A percentile compares a stretch with the other conserved stretches of the same genome.
Evolutionary conservation across 75 land plant genomes (phyloP).

Genomic region (Sequoia sempervirens): DNA sequence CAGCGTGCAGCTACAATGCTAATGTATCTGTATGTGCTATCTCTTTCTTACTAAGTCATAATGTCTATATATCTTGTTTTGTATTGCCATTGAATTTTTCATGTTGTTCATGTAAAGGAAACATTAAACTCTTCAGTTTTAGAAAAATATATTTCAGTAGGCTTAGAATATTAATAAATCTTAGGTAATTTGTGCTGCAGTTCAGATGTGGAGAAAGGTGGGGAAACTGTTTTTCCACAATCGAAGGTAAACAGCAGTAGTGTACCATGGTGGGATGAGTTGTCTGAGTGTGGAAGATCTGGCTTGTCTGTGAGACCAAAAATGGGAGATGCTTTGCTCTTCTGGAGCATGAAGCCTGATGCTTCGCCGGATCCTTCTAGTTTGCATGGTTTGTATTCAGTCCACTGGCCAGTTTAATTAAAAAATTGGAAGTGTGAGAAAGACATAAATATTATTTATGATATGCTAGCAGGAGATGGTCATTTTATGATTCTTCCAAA

Average conservation of each 20-base stretch:
- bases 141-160: not conserved
- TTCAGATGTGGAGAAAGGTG: slow-evolving; percentile 74
- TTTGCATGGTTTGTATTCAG: slow-evolving; percentile 50
- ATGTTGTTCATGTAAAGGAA: not conserved
- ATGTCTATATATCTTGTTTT: not conserved
- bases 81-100: not conserved
- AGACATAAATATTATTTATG: not conserved
- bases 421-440: not conserved
- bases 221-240: slow-evolving; percentile 62
- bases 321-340: slow-evolving; percentile 66
- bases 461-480: not conserved
- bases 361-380: slow-evolving; percentile 47
- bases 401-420: not conserved
- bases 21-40: slow-evolving; percentile 62
- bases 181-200: slow-evolving; percentile 22
- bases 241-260: slow-evolving; percentile 34
- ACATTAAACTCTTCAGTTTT: not conserved
- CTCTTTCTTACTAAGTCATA: slow-evolving; percentile 2
- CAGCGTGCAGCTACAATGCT: slow-evolving; percentile 81
- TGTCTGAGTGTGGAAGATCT: slow-evolving; percentile 53
- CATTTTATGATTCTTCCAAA: slow-evolving; percentile 1
- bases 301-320: slow-evolving; percentile 59
- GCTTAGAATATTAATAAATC: not conserved
- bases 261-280: slow-evolving; percentile 29
- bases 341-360: slow-evolving; percentile 72